Percentiles rank a stretch among this genome's conserved stretches.
phyloP scores from a whole-genome alignment of 2,329 filamentous ascomycete genomes.

The Monilinia fructicola region DNA sequence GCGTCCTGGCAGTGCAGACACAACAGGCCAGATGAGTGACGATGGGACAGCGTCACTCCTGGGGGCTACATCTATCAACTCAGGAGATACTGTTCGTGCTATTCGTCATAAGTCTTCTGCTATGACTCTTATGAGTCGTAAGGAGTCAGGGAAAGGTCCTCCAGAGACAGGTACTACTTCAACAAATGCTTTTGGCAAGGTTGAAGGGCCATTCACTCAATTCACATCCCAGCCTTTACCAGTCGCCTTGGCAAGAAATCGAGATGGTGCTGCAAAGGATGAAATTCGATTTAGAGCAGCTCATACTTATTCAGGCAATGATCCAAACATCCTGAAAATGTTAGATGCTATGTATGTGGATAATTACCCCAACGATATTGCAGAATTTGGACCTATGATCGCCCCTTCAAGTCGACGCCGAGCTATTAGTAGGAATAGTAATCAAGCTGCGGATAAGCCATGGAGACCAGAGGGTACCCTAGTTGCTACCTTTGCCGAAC shows the following conservation, averaged over 20 bases:
- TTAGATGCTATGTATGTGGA: constrained; percentile 82
- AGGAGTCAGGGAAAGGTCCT: constrained; percentile 57
- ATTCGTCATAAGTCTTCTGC: constrained; percentile 61
- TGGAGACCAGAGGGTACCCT: constrained; percentile 86
- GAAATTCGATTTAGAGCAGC: constrained; percentile 57
- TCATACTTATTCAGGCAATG: constrained; percentile 83
- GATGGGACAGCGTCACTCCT: constrained; percentile 38
- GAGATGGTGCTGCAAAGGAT: constrained; percentile 41
- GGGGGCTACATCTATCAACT: constrained; percentile 37
- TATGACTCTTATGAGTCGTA: constrained; percentile 59
- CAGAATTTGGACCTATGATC: constrained; percentile 77
- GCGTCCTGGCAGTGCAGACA: constrained; percentile 23
- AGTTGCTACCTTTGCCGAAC: constrained; percentile 86
- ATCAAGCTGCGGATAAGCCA: constrained; percentile 49
- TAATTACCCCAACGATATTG: constrained; percentile 64
- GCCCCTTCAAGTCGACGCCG: constrained; percentile 63
- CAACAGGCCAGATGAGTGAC: constrained; percentile 34
- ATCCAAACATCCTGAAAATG: constrained; percentile 66
- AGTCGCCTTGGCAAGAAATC: constrained; percentile 42
- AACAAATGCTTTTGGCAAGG: constrained; percentile 62
- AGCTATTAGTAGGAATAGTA: constrained; percentile 43
- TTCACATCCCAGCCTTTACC: constrained; percentile 41
- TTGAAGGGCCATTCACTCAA: constrained; percentile 51
- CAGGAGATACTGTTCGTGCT: constrained; percentile 42
- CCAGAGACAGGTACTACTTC: constrained; percentile 66